Evolutionary conservation across 164 flowering plant genomes (phyloP).

Genomic region (Stephania cephalantha): DNA sequence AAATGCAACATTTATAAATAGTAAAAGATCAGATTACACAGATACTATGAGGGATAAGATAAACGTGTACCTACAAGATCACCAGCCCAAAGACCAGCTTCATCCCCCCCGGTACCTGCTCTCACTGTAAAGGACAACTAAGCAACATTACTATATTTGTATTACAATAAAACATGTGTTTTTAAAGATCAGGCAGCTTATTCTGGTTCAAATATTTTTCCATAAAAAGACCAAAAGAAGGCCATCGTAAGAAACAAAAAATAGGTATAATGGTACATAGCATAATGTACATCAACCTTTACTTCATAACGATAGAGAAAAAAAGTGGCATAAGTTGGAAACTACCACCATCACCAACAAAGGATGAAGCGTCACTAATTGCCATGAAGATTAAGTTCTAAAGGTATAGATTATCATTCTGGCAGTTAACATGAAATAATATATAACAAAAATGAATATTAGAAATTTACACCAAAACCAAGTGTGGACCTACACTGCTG

Average conservation of each 20-base stretch:
- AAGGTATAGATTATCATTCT: too few species aligned
- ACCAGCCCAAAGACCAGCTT: slow-evolving; percentile 99
- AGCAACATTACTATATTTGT: not conserved
- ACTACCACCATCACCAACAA: too few species aligned
- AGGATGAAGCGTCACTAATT: too few species aligned
- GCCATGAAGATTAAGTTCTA: too few species aligned
- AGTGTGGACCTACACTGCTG: too few species aligned
- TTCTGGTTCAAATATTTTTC: not conserved
- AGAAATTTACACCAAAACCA: too few species aligned
- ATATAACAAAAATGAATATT: too few species aligned
- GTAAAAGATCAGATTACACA: too few species aligned
- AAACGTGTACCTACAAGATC: slow-evolving; percentile 99
- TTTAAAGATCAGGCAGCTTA: not conserved
- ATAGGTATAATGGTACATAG: not conserved
- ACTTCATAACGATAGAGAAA: too few species aligned
- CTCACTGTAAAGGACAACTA: slow-evolving; percentile 52
- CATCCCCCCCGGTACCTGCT: slow-evolving; percentile 99
- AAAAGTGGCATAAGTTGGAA: too few species aligned
- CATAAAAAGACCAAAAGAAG: not conserved
- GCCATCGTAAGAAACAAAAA: not conserved
- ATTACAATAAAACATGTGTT: not conserved
- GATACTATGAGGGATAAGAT: slow-evolving; percentile 10
- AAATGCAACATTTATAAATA: not conserved
- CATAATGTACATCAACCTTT: too few species aligned
- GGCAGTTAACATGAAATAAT: too few species aligned